Conservation (phyloP, 1,284 basidiomycete genomes). For the Apiotrichum montevideense region DNA sequence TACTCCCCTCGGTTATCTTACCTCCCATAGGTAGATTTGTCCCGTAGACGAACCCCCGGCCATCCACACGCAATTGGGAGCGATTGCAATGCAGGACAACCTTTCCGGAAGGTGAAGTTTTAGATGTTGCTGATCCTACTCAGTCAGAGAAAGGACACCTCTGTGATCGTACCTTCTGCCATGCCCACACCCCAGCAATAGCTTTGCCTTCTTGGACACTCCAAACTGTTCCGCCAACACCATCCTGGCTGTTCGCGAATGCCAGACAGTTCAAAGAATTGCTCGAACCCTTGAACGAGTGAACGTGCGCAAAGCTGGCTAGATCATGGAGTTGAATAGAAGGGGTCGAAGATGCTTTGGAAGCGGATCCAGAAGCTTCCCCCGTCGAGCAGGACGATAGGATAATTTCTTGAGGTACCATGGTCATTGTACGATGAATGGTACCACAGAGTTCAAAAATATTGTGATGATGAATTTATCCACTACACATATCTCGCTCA, state of each 20-base stretch:
- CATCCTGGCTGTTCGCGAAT: conserved; percentile 31
- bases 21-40: conserved; percentile 93
- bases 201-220: conserved; percentile 48
- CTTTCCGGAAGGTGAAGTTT: conserved; percentile 88
- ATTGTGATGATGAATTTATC: too few species aligned
- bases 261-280: conserved; percentile 32
- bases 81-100: conserved; percentile 69
- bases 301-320: conserved; percentile 39
- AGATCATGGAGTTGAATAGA: conserved; percentile 47
- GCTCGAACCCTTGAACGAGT: conserved; percentile 46
- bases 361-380: conserved; percentile 12
- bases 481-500: too few species aligned
- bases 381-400: conserved; percentile 36
- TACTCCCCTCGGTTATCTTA: conserved; percentile 41
- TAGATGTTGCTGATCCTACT: conserved; percentile 74
- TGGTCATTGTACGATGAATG: conserved; percentile 2
- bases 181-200: conserved; percentile 47
- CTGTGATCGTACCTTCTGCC: conserved; percentile 44
- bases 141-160: not conserved
- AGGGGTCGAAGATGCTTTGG: conserved; percentile 28
- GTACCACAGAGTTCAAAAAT: not conserved
- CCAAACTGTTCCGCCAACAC: conserved; percentile 43
- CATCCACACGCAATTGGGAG: conserved; percentile 66
- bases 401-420: conserved; percentile 42
- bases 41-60: conserved; percentile 84